These are phyloP conservation scores for Penicillium samsonianum DNA, from an alignment of 495 filamentous ascomycete genomes.

Conservation along the genomic window DNA sequence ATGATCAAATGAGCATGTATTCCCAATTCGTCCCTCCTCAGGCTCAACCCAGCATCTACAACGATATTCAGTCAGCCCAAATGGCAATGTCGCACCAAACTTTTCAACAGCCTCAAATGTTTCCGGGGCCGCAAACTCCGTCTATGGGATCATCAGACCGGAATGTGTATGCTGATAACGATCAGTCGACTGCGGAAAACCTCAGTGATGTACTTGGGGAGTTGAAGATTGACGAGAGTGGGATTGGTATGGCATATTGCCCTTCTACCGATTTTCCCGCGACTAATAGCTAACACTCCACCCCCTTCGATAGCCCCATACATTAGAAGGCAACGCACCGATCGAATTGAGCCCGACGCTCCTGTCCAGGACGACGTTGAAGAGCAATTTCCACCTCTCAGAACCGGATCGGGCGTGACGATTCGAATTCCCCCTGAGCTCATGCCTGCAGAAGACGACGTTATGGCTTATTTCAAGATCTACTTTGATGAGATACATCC, in stretches of 20 bases:
- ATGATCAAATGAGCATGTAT: conserved; percentile 42
- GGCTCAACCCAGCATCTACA: conserved; percentile 77
- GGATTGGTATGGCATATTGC: conserved; percentile 67
- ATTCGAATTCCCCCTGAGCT: conserved; percentile 91
- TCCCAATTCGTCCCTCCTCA: conserved; percentile 38
- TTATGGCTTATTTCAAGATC: conserved; percentile 83
- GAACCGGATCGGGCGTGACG: conserved; percentile 66
- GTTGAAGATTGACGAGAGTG: conserved; percentile 82
- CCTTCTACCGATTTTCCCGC: conserved; percentile 14
- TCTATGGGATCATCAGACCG: conserved; percentile 46
- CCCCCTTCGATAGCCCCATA: conserved; percentile 66
- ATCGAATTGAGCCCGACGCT: conserved; percentile 63
- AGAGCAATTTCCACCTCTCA: conserved; percentile 68
- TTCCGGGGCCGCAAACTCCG: conserved; percentile 55
- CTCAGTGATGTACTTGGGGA: conserved; percentile 82
- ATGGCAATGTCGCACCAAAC: conserved; percentile 37
- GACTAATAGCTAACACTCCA: conserved; percentile 17
- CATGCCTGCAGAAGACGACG: conserved; percentile 87
- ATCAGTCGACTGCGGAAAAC: conserved; percentile 68
- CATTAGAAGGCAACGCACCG: conserved; percentile 73
- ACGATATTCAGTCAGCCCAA: conserved; percentile 65
- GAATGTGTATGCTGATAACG: conserved; percentile 48
- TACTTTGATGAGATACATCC: conserved; percentile 94
- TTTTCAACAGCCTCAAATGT: conserved; percentile 53
- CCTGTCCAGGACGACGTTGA: conserved; percentile 76